These are phyloP conservation scores for Diatrype stigma DNA, from an alignment of 2,329 filamentous ascomycete species.

Conservation along the genomic window DNA sequence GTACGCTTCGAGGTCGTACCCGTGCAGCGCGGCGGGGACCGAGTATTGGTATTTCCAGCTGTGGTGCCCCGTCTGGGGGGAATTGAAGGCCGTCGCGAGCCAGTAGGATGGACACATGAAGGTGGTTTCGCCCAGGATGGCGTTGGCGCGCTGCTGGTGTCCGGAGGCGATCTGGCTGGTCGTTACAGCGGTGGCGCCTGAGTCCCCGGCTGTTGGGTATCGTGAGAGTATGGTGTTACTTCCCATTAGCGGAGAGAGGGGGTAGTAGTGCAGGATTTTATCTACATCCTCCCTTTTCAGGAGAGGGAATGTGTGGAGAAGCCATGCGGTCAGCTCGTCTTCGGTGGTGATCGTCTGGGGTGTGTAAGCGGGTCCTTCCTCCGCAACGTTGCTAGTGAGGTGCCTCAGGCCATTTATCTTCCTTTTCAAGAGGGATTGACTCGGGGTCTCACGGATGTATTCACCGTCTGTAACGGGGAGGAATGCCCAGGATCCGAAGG, in stretches of 20 bases:
- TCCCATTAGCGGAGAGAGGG: constrained; percentile 5
- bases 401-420: constrained; percentile 26
- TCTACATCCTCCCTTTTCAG: constrained; percentile 34
- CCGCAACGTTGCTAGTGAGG: constrained; percentile 38
- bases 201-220: constrained; percentile 4
- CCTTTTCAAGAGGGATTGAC: constrained; percentile 22
- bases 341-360: constrained; percentile 39
- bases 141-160: constrained; percentile 46
- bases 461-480: constrained; percentile 31
- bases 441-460: constrained; percentile 27
- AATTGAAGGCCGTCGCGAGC: constrained; percentile 41
- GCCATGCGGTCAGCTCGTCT: constrained; percentile 33
- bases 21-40: constrained; percentile 31
- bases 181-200: constrained; percentile 30
- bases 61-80: constrained; percentile 15
- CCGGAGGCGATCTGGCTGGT: constrained; percentile 38
- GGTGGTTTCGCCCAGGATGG: constrained; percentile 48
- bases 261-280: constrained; percentile 16
- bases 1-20: constrained; percentile 29
- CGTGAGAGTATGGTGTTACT: too few relatives aligned
- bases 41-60: constrained; percentile 43
- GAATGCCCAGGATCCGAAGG: constrained; percentile 26
- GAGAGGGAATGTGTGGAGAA: constrained; percentile 35
- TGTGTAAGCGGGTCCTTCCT: constrained; percentile 45
- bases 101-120: constrained; percentile 52